phyloP scores from a whole-genome alignment of 2,329 filamentous ascomycete species.

The Fusarium denticulatum region DNA sequence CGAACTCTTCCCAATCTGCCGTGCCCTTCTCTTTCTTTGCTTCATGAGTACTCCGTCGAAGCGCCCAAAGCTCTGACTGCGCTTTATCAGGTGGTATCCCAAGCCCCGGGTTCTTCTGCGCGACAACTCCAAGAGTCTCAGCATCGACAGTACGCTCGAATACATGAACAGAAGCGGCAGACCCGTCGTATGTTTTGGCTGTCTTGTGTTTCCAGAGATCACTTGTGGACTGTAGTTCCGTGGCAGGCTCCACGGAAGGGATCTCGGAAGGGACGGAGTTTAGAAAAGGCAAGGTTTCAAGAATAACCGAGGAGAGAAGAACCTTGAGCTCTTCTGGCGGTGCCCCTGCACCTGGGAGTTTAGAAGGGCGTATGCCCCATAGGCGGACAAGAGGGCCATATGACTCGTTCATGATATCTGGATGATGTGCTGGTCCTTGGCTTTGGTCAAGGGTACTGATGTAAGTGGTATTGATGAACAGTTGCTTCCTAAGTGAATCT shows the following conservation, averaged over 20 bases:
- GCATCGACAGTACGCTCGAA: constrained; percentile 60
- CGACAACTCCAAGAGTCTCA: constrained; percentile 54
- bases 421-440: not conserved
- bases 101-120: constrained; percentile 47
- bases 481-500: not conserved
- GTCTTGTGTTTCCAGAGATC: constrained; percentile 61
- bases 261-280: constrained; percentile 59
- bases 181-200: constrained; percentile 59
- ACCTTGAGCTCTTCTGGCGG: constrained; percentile 56
- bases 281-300: constrained; percentile 69
- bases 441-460: not conserved
- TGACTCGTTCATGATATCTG: constrained; percentile 34
- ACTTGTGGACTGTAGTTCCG: constrained; percentile 18
- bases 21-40: constrained; percentile 61
- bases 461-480: not conserved
- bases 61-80: constrained; percentile 68
- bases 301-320: constrained; percentile 63
- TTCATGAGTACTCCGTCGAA: constrained; percentile 69
- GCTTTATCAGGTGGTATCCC: constrained; percentile 32
- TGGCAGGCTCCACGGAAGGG: constrained; percentile 28
- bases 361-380: constrained; percentile 59
- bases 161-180: constrained; percentile 62
- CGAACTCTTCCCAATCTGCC: constrained; percentile 73
- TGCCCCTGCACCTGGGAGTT: constrained; percentile 57
- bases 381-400: constrained; percentile 63